Base-by-base conservation (phyloP, 805 yeast species). In the Ogataea philodendri region DNA sequence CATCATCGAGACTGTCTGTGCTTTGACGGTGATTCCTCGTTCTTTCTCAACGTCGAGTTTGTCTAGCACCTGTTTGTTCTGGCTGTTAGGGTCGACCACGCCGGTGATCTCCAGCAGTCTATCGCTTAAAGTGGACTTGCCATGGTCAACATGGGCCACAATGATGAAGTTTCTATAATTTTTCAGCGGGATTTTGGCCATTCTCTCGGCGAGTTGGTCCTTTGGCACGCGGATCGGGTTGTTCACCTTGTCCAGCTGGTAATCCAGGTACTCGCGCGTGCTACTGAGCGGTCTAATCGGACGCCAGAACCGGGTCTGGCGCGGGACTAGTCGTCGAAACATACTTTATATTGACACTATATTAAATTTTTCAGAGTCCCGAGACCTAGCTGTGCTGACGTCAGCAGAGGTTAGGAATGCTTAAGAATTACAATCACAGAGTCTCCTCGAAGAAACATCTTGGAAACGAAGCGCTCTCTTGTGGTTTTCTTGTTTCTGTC, bases 1-100 rank as follows among this genome's bases (percentile, higher is more conserved):
- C 41, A 93, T 70, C 97, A 90, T 93, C 0, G 96, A 74, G 51
- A 96, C 90, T 0, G 97, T 93, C 55, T 93, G 97, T 0, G 97
- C 97, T 60, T 90, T 90, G 37, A 90, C 93, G 0, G 98, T 90
- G 51, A 90, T 90, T 2, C 98, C 98, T 51, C 98, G 67, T 62
- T 90, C 97, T 55, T 95, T 68, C 57, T 90, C 98, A 13, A 90
- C 98, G 53, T 93, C 97, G 41, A 90, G 65, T 54, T 82, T 84
- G 57, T 90, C 98, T 45, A 90, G 66, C 22, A 93, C 90, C 59
- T 90, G 97, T 46, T 78, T 79, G 54, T 84, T 85, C 15, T 64
- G 60, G 30, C 48, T 59, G 2, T 88, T 87, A 0, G 85, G 76
- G 37, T 82, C 74, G 17, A 90, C 84, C 1, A 90, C 97, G 0